These are phyloP conservation scores for Debaryomyces prosopidis DNA, from an alignment of 805 yeast species.

Conservation along the genomic window DNA sequence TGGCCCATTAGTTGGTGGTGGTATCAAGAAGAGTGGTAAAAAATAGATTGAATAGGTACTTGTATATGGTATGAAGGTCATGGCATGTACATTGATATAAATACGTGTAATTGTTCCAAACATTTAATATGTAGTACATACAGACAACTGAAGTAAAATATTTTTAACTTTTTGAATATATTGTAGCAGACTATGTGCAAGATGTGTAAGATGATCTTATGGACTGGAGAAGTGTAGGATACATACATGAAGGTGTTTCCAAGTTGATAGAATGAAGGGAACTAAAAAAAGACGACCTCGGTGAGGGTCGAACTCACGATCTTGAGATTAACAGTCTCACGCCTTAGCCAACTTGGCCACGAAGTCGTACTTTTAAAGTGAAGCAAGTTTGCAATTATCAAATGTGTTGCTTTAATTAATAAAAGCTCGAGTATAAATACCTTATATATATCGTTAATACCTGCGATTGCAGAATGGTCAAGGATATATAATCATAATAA, in stretches of 20 bases:
- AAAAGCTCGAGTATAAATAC: too few species aligned
- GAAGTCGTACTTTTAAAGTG: slow-evolving; percentile 4
- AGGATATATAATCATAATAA: too few species aligned
- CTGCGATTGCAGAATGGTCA: too few species aligned
- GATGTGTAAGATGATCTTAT: too few species aligned
- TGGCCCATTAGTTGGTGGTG: slow-evolving; percentile 91
- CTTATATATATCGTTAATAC: too few species aligned
- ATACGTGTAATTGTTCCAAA: neutral
- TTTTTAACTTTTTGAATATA: neutral
- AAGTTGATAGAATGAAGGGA: neutral
- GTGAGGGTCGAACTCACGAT: slow-evolving; percentile 18
- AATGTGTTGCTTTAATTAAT: too few species aligned
- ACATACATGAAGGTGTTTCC: too few species aligned
- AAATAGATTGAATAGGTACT: slow-evolving; percentile 13
- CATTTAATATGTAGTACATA: neutral
- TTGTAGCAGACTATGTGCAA: too few species aligned
- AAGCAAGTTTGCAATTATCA: too few species aligned
- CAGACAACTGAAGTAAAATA: neutral
- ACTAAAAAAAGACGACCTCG: slow-evolving; percentile 11
- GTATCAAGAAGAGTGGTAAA: slow-evolving; percentile 83
- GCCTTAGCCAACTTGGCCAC: slow-evolving; percentile 13
- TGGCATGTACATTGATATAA: neutral
- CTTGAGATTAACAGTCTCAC: slow-evolving; percentile 12
- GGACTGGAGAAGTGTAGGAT: too few species aligned
- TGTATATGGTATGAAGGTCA: neutral